Evolutionary conservation across 2,329 filamentous ascomycete species (phyloP), one percentile per base, ranked within the genome.

Genomic region (Alternaria gansuensis): DNA sequence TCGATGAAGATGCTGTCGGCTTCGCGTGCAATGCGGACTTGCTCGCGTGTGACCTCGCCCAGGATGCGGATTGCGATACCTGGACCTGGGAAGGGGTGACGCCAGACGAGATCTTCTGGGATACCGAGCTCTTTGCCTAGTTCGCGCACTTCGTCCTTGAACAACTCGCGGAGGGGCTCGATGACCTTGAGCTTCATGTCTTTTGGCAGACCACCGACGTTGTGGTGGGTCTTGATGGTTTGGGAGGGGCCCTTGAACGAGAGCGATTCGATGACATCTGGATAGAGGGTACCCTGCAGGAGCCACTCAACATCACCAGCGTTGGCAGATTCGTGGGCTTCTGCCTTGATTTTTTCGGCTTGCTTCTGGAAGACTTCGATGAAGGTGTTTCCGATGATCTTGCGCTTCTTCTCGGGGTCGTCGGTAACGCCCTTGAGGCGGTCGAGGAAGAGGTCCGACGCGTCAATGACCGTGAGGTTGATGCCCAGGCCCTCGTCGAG

Each of bases 381-480:
- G 77, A 93, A 91, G 23, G 86, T 91, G 63, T 84, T 86, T 55
- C 93, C 93, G 62, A 97, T 97, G 69, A 97, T 88, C 81, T 96
- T 97, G 54, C 93, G 85, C 84, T 97, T 97, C 74, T 86, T 86
- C 79, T 98, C 93, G 0, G 94, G 93, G 56, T 91, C 81, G 51
- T 81, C 92, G 0, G 80, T 82, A 26, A 97, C 86, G 17, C 92
- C 94, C 65, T 87, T 85, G 1, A 98, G 87, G 24, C 88, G 84
- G 29, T 81, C 80, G n/a, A 97, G 82, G 82, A 98, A 98, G 26
- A 85, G 81, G 60, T 96, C 83, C 9, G 85, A 84, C 0, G 87
- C 93, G 74, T 98, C 90, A 2, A 96, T 87, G 28, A 98, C 89
- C 0, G 91, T 96, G 3, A 98, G 83, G 77, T 97, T 95, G 78